Evolutionary conservation across 2,329 filamentous ascomycete genomes (phyloP).

Genomic region (Arthrobotrys conoides): DNA sequence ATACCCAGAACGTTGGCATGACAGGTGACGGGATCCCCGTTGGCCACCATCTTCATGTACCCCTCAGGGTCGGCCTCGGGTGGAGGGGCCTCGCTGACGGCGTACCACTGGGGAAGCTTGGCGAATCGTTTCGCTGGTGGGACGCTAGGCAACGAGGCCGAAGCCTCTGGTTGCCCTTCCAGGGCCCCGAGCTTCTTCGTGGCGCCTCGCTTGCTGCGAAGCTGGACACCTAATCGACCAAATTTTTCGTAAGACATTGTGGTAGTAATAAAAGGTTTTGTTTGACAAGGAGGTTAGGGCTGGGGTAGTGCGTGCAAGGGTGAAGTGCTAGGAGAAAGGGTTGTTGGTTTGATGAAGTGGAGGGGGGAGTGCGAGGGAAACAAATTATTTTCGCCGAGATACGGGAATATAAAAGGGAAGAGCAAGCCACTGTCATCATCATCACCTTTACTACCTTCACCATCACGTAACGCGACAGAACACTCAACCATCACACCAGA

Average conservation of each 20-base stretch:
- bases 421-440: background rate
- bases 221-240: background rate
- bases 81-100: constrained; percentile 14
- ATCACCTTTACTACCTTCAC: background rate
- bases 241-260: background rate
- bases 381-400: background rate
- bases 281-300: background rate
- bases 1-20: constrained; percentile 35
- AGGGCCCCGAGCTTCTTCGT: background rate
- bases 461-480: background rate
- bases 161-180: background rate
- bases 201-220: background rate
- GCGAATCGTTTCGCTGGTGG: background rate
- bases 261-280: background rate
- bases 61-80: constrained; percentile 4
- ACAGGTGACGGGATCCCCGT: background rate
- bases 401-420: background rate
- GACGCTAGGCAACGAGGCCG: background rate
- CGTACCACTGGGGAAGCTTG: constrained; percentile 39
- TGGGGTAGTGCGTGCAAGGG: background rate
- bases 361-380: background rate
- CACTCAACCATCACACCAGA: background rate
- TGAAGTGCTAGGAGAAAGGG: background rate
- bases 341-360: background rate
- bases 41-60: constrained; percentile 29